Evolutionary conservation across 441 rosid species (phyloP), one percentile per base, ranked within the genome.

Genomic region (Brassica hybrid): DNA sequence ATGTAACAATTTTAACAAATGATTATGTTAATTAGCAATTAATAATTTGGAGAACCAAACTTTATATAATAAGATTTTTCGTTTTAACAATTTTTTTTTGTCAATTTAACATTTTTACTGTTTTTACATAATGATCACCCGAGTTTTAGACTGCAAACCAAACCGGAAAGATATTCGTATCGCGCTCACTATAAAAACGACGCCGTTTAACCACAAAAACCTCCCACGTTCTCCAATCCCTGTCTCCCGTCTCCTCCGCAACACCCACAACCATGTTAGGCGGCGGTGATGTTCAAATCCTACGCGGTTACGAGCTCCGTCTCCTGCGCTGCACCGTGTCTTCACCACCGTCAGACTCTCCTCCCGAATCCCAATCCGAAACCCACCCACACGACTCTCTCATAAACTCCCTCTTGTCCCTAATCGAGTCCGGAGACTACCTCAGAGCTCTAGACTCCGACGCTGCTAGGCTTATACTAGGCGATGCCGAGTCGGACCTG

Each of bases 281-380:
- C 43, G 81, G 79, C 56, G 80, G 74, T 57, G 86, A 78, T 25
- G 36, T 72, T 34, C 79, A 52, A 48, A 54, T 81, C 72, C 76
- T 91, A 8, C 96, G 90, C 59, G 74, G 84, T 60, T 91, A 87
- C 74, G 98, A 96, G 86, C 97, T 94, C 72, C 94, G 98, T 65
- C 97, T 96, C 72, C 81, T 96, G 16, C 96, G 94, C 5, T 91
- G 94, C 89, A 87, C 97, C 18, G 32, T 87, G 0, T 50, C 85
- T 59, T 65, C 82, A 58, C 86, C 86, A 4, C 59, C 70, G 0
- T 45, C 80, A 8, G 71, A 71, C 65, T 3, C 62, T 36, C 45
- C 77, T 65, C 61, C 64, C 10, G 71, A 67, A 3, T 23, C 67
- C 8, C 74, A 69, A 61, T 27, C 70, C 43, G 74, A 66, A 19